Conservation (phyloP, 305 asterid genomes). For the Fraxinus nigra region DNA sequence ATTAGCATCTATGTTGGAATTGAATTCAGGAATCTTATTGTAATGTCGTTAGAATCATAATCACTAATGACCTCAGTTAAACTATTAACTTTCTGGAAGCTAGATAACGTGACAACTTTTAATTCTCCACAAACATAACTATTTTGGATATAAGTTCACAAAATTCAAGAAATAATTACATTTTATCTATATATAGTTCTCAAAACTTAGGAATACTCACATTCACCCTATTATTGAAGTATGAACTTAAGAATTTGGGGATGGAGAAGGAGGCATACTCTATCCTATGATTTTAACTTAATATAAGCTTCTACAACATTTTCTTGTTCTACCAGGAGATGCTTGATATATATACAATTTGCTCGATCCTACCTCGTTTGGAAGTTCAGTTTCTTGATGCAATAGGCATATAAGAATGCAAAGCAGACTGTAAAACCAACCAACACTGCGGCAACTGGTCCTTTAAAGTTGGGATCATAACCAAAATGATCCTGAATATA, state of each 20-base stretch:
- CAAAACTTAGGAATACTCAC: neutral
- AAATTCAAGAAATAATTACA: neutral
- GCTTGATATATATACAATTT: slow-evolving; percentile 25
- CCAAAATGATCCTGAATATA: slow-evolving; percentile 50
- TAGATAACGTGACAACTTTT: neutral
- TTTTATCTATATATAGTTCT: neutral
- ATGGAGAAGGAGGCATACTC: neutral
- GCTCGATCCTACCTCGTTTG: slow-evolving; percentile 39
- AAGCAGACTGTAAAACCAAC: slow-evolving; percentile 58
- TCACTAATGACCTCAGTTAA: neutral
- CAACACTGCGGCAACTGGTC: slow-evolving; percentile 52
- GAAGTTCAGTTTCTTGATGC: slow-evolving; percentile 64
- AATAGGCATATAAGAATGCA: slow-evolving; percentile 55
- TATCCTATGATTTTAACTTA: neutral
- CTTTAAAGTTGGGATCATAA: slow-evolving; percentile 50
- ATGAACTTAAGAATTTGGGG: neutral
- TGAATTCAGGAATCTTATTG: neutral
- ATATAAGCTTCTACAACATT: neutral
- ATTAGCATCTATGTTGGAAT: neutral
- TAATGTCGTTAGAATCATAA: neutral
- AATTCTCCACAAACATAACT: neutral
- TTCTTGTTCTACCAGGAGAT: neutral
- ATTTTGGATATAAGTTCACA: neutral
- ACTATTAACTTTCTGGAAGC: neutral
- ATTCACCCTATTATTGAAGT: neutral